Evolutionary conservation across 2,329 filamentous ascomycete genomes (phyloP).

Genomic region (Fusarium decemcellulare): DNA sequence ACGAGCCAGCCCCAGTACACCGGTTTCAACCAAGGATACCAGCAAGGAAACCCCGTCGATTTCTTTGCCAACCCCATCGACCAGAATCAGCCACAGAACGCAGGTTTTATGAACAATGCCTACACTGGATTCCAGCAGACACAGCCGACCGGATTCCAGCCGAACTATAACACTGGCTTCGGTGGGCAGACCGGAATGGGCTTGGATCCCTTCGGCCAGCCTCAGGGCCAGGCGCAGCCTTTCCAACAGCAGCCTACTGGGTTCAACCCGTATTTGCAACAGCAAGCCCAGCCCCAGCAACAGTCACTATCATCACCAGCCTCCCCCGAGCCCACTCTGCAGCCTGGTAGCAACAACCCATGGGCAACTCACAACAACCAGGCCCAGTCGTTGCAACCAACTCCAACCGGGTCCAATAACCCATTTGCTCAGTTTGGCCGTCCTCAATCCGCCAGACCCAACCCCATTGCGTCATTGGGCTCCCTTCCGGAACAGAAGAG

Average conservation of each 20-base stretch:
- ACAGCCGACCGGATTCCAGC: slow-evolving; percentile 64
- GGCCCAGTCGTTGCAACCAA: slow-evolving; percentile 78
- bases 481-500: slow-evolving; percentile 89
- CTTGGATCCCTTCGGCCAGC: slow-evolving; percentile 78
- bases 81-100: slow-evolving; percentile 80
- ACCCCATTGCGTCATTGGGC: slow-evolving; percentile 77
- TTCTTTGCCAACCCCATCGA: slow-evolving; percentile 98
- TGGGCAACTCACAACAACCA: slow-evolving; percentile 80
- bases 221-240: slow-evolving; percentile 57
- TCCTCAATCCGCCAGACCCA: slow-evolving; percentile 67
- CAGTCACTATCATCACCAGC: slow-evolving; percentile 57
- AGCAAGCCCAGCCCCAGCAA: slow-evolving; percentile 55
- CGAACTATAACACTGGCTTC: slow-evolving; percentile 78
- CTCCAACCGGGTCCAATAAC: slow-evolving; percentile 97
- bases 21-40: slow-evolving; percentile 96
- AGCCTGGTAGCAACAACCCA: slow-evolving; percentile 92
- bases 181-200: slow-evolving; percentile 75
- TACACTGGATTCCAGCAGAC: slow-evolving; percentile 68
- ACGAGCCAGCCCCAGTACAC: slow-evolving; percentile 80
- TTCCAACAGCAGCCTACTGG: slow-evolving; percentile 68
- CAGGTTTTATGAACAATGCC: slow-evolving; percentile 75
- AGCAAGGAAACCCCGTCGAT: slow-evolving; percentile 96
- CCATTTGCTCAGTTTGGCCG: slow-evolving; percentile 87
- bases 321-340: slow-evolving; percentile 72
- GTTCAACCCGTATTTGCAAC: slow-evolving; percentile 66